Percentiles rank a stretch among this genome's conserved stretches.
Evolutionary conservation across 495 filamentous ascomycete genomes (phyloP).

Genomic region (Lichina pygmaea): DNA sequence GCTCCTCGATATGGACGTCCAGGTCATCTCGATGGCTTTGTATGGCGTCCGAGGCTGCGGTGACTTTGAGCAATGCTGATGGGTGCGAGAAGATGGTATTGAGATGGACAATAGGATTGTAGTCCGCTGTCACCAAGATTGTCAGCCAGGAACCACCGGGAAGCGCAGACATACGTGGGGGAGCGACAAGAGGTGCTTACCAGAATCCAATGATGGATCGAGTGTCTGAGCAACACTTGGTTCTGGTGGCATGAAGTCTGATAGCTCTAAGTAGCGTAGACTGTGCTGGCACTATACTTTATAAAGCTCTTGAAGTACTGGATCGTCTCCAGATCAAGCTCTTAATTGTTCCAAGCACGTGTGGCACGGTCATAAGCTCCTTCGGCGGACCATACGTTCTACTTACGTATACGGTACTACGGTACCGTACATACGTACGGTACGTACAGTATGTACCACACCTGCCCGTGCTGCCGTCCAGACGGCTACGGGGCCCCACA

Average conservation of each 20-base stretch:
- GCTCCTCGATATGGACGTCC: conserved; percentile 46
- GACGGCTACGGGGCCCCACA: too few species aligned
- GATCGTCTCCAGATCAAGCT: too few species aligned
- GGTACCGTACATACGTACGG: too few species aligned
- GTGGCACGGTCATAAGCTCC: too few species aligned
- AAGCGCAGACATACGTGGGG: background rate
- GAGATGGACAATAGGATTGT: conserved; percentile 79
- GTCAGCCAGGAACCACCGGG: background rate
- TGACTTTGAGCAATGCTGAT: conserved; percentile 57
- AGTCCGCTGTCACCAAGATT: conserved; percentile 35
- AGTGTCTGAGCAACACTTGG: too few species aligned
- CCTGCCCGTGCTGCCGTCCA: too few species aligned
- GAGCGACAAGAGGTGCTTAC: conserved; percentile 5
- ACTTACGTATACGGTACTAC: too few species aligned
- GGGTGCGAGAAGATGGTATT: conserved; percentile 87
- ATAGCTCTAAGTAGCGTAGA: conserved; percentile 5
- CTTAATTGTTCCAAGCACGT: too few species aligned
- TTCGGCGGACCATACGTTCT: too few species aligned
- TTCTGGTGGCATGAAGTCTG: background rate
- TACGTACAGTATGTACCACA: too few species aligned
- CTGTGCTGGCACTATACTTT: too few species aligned
- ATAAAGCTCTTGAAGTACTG: too few species aligned
- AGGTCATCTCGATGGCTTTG: conserved; percentile 61
- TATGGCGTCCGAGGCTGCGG: conserved; percentile 41
- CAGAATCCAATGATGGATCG: conserved; percentile 10